A percentile compares a stretch with the other conserved stretches of the same genome.
Evolutionary conservation across 306 rosid genomes (phyloP).

Genomic region (Albizia julibrissin): DNA sequence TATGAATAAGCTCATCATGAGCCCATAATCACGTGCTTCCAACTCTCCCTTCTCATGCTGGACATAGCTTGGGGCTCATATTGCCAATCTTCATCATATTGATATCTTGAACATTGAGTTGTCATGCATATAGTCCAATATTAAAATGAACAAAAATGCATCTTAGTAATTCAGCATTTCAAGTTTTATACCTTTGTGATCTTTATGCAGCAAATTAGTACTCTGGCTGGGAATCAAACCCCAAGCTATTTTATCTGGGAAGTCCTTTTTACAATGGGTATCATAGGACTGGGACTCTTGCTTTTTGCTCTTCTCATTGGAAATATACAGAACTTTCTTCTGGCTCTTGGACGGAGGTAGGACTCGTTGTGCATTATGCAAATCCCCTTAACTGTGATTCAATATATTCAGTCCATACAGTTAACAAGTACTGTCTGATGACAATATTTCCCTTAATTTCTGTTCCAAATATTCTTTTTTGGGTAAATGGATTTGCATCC

Average conservation of each 20-base stretch:
- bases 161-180: not conserved
- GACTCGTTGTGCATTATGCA: not conserved
- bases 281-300: constrained; percentile 82
- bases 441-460: constrained; percentile 1
- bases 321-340: constrained; percentile 87
- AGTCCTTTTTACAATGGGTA: constrained; percentile 72
- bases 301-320: constrained; percentile 90
- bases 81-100: not conserved
- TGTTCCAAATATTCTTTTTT: not conserved
- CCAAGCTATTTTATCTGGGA: constrained; percentile 84
- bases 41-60: not conserved
- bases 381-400: not conserved
- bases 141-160: constrained; percentile 14
- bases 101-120: not conserved
- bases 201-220: constrained; percentile 81
- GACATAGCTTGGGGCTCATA: not conserved
- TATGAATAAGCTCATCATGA: not conserved
- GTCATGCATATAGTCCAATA: not conserved
- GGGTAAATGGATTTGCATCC: not conserved
- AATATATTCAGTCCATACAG: not conserved
- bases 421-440: not conserved
- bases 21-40: not conserved
- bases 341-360: constrained; percentile 81
- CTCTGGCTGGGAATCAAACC: constrained; percentile 64
- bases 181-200: constrained; percentile 29